Evolutionary conservation across 139 green algal species (phyloP), one percentile per base, ranked within the genome.

Genomic region (Chlamydomonas sp.): DNA sequence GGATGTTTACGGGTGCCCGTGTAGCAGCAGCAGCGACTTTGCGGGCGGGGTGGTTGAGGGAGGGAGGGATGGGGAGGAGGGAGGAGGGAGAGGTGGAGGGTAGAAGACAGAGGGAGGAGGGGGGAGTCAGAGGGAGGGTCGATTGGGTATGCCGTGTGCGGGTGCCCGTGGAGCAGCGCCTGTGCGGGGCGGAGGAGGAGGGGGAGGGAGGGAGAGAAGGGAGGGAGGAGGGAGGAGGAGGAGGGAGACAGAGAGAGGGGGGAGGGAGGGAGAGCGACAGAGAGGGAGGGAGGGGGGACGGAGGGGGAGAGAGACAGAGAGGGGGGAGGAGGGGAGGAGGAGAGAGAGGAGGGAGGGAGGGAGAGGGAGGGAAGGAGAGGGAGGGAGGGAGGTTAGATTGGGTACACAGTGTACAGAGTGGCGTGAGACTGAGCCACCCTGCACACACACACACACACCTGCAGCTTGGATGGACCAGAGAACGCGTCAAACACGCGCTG

Each of bases 131-230:
- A n/a, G n/a, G n/a, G n/a, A n/a, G n/a, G n/a, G n/a, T n/a, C 94
- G 0, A 91, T 76, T 38, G 94, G 84, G 79, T 97, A 90, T 2
- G 89, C 94, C 0, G 91, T 95, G 87, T 98, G 98, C 8, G 91
- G 97, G 81, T 99, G 94, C n/a, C 94, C 94, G 76, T 99, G 94
- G 50, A 99, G 80, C 63, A 99, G 80, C 1, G 92, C 91, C n/a
- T 94, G 74, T 33, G 80, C 28, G 77, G 95, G 79, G 43, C 1
- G 58, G n/a, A 24, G 33, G 24, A 54, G 61, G 58, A 13, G 22
- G 58, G 13, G 26, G 16, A 22, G 58, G 5, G 6, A 43, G 5
- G 26, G 36, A 30, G 3, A 34, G 54, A 24, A 24, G 10, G 26
- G 54, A 5, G 6, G 54, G 54, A 5, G 13, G 20, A 24, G 10